These are phyloP conservation scores for Daedalea quercina DNA, from an alignment of 768 basidiomycete species.

Conservation along the genomic window DNA sequence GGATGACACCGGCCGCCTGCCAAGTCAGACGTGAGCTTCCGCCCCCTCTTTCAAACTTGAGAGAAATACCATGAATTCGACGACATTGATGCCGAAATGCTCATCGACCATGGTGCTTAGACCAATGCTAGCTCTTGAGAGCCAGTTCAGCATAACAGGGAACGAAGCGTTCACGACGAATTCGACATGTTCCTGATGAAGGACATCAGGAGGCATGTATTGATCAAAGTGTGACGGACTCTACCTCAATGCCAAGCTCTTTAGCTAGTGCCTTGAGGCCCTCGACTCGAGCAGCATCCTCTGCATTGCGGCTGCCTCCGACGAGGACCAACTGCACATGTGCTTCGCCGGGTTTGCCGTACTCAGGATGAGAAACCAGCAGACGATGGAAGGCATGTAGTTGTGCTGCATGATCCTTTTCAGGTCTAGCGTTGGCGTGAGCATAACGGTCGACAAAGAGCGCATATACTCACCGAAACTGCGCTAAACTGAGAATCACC, in stretches of 20 bases:
- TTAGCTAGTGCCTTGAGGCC: slow-evolving; percentile 49
- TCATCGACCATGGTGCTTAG: slow-evolving; percentile 97
- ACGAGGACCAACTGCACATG: slow-evolving; percentile 63
- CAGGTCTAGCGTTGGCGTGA: slow-evolving; percentile 49
- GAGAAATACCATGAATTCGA: slow-evolving; percentile 90
- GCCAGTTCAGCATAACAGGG: slow-evolving; percentile 56
- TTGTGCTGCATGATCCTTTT: slow-evolving; percentile 89
- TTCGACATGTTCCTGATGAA: slow-evolving; percentile 54
- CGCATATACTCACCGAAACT: slow-evolving; percentile 67
- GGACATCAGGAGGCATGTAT: background rate
- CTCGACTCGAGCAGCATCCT: slow-evolving; percentile 65
- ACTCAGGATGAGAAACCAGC: slow-evolving; percentile 52
- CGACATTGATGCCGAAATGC: slow-evolving; percentile 97
- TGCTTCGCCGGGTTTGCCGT: slow-evolving; percentile 24
- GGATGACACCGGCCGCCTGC: slow-evolving; percentile 91
- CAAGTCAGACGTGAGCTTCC: background rate
- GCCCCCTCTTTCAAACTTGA: slow-evolving; percentile 5
- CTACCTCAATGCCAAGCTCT: slow-evolving; percentile 60
- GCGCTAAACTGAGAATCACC: slow-evolving; percentile 81
- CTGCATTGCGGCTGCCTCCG: slow-evolving; percentile 78
- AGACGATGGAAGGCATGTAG: slow-evolving; percentile 61
- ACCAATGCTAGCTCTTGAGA: slow-evolving; percentile 75
- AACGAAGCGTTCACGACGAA: slow-evolving; percentile 86
- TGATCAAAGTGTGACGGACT: slow-evolving; percentile 12
- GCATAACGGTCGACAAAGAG: background rate